Evolutionary conservation across 176 grass and related monocot genomes (phyloP), one percentile per base, ranked within the genome.

Genomic region (Oryza rufipogon): DNA sequence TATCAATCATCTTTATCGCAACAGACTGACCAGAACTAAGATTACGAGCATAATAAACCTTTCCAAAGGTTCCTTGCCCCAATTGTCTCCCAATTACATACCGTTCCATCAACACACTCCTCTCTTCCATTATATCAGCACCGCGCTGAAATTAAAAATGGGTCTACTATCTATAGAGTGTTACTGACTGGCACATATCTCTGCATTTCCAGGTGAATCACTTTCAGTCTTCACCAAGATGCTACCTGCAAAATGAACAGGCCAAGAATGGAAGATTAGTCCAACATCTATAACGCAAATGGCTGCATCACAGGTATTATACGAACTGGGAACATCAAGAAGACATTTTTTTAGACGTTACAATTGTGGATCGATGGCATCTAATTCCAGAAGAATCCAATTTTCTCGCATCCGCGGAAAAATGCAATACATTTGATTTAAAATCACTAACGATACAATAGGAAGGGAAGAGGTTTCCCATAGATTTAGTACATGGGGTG

Each of bases 1-100:
- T 97, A 47, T 97, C 85, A 1, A 97, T 90, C 75, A 86, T 82
- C 83, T 98, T 98, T 86, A 97, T 95, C 45, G 95, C 95, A 20
- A 93, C 85, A 14, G 79, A 56, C 66, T 93, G 90, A 19, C 93
- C 90, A 15, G 56, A 88, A 41, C 42, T 66, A 66, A 95, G 87
- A 69, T 90, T 85, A 67, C 87, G 88, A 4, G 91, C 92, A 76
- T 95, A 91, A 28, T 93, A 93, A 22, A 95, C 92, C 87, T 93
- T 98, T 34, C 87, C 90, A 77, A 97, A 95, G 42, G 82, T 93
- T 67, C 91, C 92, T 87, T 97, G 89, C 17, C 92, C 95, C 68
- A 97, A 66, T 12, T 88, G 71, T 46, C 89, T 94, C 20, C 95
- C 89, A 23, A 92, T 82, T 68, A 91, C 92, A 86, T 90, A 95